Conservation (phyloP, 163 green algal species). For the Botryococcus braunii region DNA sequence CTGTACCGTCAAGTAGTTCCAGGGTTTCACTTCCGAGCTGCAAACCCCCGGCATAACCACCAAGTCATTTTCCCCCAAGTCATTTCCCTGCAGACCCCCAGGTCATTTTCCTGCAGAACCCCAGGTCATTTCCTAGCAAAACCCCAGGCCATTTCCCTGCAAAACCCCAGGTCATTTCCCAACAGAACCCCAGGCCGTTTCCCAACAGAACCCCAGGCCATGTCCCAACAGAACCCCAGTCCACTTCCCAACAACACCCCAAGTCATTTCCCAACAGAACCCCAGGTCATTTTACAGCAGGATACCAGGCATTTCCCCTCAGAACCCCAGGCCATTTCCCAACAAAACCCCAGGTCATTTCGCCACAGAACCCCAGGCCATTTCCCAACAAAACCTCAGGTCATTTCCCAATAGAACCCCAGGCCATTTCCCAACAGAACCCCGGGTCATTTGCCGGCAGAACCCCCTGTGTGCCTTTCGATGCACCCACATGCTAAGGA, state of each 20-base stretch:
- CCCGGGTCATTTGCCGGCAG: too few relatives aligned
- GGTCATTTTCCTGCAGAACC: neutral
- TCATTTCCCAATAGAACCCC: neutral
- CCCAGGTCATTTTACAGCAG: too few relatives aligned
- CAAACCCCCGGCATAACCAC: neutral
- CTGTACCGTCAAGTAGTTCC: constrained; percentile 37
- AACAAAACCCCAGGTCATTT: neutral
- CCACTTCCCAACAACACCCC: neutral
- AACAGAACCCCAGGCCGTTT: neutral
- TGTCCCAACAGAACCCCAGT: neutral
- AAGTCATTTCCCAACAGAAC: neutral
- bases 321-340: too few relatives aligned
- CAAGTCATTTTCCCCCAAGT: neutral
- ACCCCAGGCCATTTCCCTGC: neutral
- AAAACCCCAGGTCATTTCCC: too few relatives aligned
- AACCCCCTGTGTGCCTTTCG: too few relatives aligned
- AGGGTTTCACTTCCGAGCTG: constrained; percentile 5
- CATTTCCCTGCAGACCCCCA: neutral
- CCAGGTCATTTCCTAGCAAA: neutral
- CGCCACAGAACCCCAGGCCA: neutral
- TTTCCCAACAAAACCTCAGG: neutral
- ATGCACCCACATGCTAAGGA: too few relatives aligned
- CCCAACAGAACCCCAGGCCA: neutral
- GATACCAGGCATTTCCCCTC: too few relatives aligned
- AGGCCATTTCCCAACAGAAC: neutral